phyloP scores from a whole-genome alignment of 2,329 filamentous ascomycete species.

The Apiospora pterosperma region DNA sequence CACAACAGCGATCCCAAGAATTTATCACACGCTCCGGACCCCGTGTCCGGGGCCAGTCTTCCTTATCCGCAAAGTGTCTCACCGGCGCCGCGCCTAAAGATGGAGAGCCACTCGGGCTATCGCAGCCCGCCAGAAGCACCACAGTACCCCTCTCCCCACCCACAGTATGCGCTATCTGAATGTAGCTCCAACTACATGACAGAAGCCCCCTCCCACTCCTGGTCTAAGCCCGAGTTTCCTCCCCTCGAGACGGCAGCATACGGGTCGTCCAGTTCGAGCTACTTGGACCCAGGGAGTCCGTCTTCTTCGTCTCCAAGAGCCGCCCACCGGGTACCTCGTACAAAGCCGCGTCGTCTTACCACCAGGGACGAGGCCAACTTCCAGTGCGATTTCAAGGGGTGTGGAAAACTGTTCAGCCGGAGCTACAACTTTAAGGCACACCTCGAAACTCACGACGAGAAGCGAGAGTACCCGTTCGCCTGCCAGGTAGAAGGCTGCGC shows the following conservation, averaged over 20 bases:
- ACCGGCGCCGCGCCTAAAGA: slow-evolving; percentile 35
- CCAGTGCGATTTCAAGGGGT: slow-evolving; percentile 65
- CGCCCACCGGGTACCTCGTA: slow-evolving; percentile 12
- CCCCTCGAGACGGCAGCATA: slow-evolving; percentile 29
- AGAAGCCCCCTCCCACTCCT: slow-evolving; percentile 32
- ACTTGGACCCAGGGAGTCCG: slow-evolving; percentile 19
- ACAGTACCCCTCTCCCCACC: slow-evolving; percentile 38
- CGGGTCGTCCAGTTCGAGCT: slow-evolving; percentile 4
- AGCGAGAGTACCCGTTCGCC: slow-evolving; percentile 65
- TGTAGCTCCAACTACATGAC: slow-evolving; percentile 35
- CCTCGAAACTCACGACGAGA: slow-evolving; percentile 77
- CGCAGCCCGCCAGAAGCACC: slow-evolving; percentile 31
- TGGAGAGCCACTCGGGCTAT: slow-evolving; percentile 34
- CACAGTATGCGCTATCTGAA: slow-evolving; percentile 7
- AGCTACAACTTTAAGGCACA: slow-evolving; percentile 87
- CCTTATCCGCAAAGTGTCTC: slow-evolving; percentile 28
- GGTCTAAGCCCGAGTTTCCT: slow-evolving; percentile 37
- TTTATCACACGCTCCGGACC: slow-evolving; percentile 28
- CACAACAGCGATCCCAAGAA: slow-evolving; percentile 23
- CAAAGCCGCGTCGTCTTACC: slow-evolving; percentile 48
- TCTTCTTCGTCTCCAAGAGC: background rate
- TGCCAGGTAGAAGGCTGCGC: slow-evolving; percentile 64
- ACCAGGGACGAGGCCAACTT: slow-evolving; percentile 69
- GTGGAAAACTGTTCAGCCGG: slow-evolving; percentile 75
- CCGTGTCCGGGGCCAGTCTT: slow-evolving; percentile 22